These are phyloP conservation scores for Monotropa hypopitys DNA, from an alignment of 179 eudicot genomes.

Conservation along the genomic window DNA sequence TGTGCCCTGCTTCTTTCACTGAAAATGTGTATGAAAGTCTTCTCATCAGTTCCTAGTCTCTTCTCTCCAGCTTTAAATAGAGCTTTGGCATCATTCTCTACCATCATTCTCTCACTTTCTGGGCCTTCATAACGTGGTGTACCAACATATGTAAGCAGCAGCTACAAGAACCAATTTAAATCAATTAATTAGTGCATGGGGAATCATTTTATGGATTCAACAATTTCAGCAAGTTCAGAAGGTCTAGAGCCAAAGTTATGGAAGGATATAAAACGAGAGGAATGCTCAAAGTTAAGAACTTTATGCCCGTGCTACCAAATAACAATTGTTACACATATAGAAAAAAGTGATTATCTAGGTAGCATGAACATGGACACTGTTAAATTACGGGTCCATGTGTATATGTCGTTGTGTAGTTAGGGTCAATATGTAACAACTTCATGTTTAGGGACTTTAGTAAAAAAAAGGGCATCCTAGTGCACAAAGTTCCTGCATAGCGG, in stretches of 20 bases:
- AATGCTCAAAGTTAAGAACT: not conserved
- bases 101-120: constrained; percentile 52
- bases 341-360: not conserved
- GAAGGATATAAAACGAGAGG: not conserved
- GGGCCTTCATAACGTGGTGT: constrained; percentile 60
- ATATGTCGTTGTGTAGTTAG: too few species aligned
- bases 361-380: not conserved
- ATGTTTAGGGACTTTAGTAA: too few species aligned
- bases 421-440: too few species aligned
- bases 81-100: constrained; percentile 58
- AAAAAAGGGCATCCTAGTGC: too few species aligned
- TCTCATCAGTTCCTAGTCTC: constrained; percentile 80
- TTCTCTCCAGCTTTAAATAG: constrained; percentile 88
- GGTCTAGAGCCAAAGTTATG: not conserved
- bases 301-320: not conserved
- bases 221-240: not conserved
- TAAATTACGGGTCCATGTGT: too few species aligned
- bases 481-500: too few species aligned
- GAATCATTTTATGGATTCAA: not conserved
- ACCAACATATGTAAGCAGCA: constrained; percentile 52
- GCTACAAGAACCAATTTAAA: constrained; percentile 26
- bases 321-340: not conserved
- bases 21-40: constrained; percentile 53
- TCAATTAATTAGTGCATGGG: not conserved
- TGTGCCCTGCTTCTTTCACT: constrained; percentile 75